Evolutionary conservation across 345 rosid genomes (phyloP), one percentile per base, ranked within the genome.

Genomic region (Hibiscus syriacus): DNA sequence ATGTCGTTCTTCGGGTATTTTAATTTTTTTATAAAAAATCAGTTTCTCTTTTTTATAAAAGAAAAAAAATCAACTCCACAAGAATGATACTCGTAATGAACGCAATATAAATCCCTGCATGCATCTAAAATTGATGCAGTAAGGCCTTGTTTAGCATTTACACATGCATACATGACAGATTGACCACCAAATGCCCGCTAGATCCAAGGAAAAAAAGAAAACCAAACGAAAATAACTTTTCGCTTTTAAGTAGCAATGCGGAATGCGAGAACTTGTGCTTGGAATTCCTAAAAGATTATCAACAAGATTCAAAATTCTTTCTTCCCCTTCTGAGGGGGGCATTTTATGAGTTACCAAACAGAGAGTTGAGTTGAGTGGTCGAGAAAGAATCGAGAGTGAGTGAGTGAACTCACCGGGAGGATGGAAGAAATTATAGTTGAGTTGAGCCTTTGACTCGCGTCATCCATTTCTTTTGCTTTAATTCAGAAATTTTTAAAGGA

Each of bases 391-490:
- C 5, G 7, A 56, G 52, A 41, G 17, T 7, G 25, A 41, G 17
- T 7, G 25, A 67, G 58, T 60, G 41, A 45, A 20, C 19, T 13
- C 30, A 78, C 81, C 77, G 67, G 77, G 30, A 27, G 50, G 53
- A 70, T 62, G 0, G 67, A 13, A 12, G 59, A 70, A 50, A 46
- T 49, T 78, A 78, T 78, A 14, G 59, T 39, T 14, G 39, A 57
- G 17, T 32, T 27, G 58, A 36, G 39, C 39, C n/a, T 41, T 36
- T 32, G 62, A 20, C 73, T 68, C 64, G 29, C 45, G 48, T 5
- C 14, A 23, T 32, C 6, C 50, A 11, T 46, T 48, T 48, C n/a
- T 46, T 4, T 48, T 48, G 2, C 46, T 20, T n/a, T n/a, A n/a
- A n/a, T n/a, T 38, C 2, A 39, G 48, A 4, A n/a, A n/a, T n/a